A percentile compares a stretch with the other conserved stretches of the same genome.
Evolutionary conservation across 352 stramenopile genomes (phyloP).

Genomic region (Albugo laibachii): DNA sequence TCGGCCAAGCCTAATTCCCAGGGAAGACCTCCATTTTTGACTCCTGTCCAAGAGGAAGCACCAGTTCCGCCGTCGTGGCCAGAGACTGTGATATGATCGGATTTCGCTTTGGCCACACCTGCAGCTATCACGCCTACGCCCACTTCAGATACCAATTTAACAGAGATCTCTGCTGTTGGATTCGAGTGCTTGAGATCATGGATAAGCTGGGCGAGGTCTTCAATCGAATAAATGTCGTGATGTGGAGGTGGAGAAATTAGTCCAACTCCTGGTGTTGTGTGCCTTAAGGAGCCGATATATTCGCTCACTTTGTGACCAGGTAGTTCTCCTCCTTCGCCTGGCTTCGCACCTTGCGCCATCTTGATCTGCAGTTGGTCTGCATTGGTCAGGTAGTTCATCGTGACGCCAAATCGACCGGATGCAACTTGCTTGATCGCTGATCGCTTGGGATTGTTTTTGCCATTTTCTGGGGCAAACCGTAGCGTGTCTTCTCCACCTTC

Average conservation of each 20-base stretch:
- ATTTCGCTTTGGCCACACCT: constrained; percentile 77
- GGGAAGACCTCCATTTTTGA: constrained; percentile 86
- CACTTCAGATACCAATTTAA: constrained; percentile 94
- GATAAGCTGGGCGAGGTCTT: constrained; percentile 95
- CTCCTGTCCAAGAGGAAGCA: constrained; percentile 86
- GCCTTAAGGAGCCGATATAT: constrained; percentile 90
- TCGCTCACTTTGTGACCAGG: constrained; percentile 92
- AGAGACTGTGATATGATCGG: constrained; percentile 91
- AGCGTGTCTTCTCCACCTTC: constrained; percentile 89
- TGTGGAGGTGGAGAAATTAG: constrained; percentile 93
- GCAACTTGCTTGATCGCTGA: constrained; percentile 93
- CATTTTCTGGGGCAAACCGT: constrained; percentile 31
- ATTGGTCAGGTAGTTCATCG: constrained; percentile 93
- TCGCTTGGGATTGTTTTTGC: constrained; percentile 30
- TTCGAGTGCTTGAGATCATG: constrained; percentile 96
- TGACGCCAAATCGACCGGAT: constrained; percentile 90
- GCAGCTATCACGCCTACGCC: constrained; percentile 91
- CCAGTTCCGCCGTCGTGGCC: constrained; percentile 91
- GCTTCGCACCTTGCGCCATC: constrained; percentile 95
- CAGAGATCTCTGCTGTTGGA: constrained; percentile 80
- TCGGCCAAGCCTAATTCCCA: constrained; percentile 93
- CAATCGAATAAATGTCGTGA: constrained; percentile 98
- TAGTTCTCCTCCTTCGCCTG: constrained; percentile 90
- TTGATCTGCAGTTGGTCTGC: constrained; percentile 97
- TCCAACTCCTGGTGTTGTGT: constrained; percentile 90